A percentile compares a stretch with the other conserved stretches of the same genome.
These are phyloP conservation scores for Chaetomium fimeti DNA, from an alignment of 495 filamentous ascomycete species.

Conservation along the genomic window DNA sequence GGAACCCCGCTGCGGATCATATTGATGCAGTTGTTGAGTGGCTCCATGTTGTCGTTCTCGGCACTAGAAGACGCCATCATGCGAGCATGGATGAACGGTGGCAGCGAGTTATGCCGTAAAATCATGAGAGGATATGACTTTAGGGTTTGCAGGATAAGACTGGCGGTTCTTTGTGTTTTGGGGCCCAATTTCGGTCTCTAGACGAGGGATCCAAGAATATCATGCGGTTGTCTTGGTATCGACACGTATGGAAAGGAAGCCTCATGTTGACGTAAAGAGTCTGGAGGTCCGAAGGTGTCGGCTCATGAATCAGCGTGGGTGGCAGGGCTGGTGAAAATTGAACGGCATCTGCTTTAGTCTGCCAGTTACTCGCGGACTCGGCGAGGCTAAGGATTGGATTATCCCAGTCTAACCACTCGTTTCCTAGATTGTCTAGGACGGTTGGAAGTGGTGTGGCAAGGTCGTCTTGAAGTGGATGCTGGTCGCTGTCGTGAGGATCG, in stretches of 20 bases:
- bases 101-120: neutral
- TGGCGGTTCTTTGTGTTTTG: conserved; percentile 6
- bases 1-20: conserved; percentile 36
- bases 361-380: neutral
- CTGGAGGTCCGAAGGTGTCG: neutral
- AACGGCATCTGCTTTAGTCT: neutral
- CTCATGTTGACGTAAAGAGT: neutral
- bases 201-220: neutral
- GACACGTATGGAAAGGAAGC: neutral
- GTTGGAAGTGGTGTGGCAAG: neutral
- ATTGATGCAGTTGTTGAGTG: conserved; percentile 48
- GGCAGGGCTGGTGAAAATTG: neutral
- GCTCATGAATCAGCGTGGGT: neutral
- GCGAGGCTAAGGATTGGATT: neutral
- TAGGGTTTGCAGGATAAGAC: neutral
- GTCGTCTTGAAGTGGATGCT: neutral
- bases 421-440: neutral
- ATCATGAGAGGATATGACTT: conserved; percentile 2
- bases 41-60: conserved; percentile 37
- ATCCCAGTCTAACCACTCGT: neutral
- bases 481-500: neutral
- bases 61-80: neutral
- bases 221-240: neutral
- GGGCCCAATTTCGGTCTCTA: neutral
- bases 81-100: conserved; percentile 2